Percentiles rank a stretch among this genome's conserved stretches.
phyloP scores from a whole-genome alignment of 305 asterid species.

The Fraxinus sp. region DNA sequence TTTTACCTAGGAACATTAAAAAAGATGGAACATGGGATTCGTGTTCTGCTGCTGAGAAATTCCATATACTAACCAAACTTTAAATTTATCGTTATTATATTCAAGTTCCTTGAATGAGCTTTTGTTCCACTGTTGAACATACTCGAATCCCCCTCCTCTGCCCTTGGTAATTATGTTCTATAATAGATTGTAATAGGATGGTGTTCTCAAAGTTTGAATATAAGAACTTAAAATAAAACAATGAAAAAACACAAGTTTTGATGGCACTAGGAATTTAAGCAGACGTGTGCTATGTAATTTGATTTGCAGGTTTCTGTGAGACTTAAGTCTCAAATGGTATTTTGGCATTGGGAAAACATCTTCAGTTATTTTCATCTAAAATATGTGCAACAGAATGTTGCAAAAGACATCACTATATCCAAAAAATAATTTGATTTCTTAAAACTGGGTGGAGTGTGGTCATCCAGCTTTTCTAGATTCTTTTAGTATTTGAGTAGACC shows the following conservation, averaged over 20 bases:
- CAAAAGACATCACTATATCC: background rate
- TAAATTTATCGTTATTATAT: background rate
- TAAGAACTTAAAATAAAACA: background rate
- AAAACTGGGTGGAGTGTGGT: conserved; percentile 9
- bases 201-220: conserved; percentile 26
- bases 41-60: conserved; percentile 23
- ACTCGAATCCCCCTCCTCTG: background rate
- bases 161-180: background rate
- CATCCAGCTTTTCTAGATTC: background rate
- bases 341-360: background rate
- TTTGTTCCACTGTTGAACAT: background rate
- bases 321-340: background rate
- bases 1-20: background rate
- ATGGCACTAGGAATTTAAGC: background rate
- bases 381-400: conserved; percentile 15
- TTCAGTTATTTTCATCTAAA: background rate
- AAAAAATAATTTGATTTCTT: background rate
- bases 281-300: background rate
- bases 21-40: background rate
- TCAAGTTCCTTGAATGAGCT: background rate
- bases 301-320: background rate
- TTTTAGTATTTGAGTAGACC: background rate
- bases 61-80: background rate
- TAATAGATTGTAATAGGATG: conserved; percentile 1
- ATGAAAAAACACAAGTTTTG: conserved; percentile 1